Base-by-base conservation (phyloP, 1,284 basidiomycete species). In the Anthracocystis setariae region DNA sequence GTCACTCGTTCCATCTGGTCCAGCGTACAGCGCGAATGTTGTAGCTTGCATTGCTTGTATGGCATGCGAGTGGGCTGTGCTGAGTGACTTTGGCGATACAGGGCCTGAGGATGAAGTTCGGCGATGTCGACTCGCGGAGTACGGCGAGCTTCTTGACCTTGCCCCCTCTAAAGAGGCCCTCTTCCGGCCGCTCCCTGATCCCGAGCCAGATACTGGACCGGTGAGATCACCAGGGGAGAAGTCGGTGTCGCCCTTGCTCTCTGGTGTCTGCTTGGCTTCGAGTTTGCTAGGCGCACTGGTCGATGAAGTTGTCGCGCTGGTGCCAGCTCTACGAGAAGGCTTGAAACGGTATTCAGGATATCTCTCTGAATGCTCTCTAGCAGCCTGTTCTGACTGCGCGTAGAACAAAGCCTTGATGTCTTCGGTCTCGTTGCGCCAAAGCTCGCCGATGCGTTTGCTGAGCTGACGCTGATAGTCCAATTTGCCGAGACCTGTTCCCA, bases 291-390 rank as follows among this genome's bases (percentile, higher is more conserved):
- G 12, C n/a, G 35, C 5, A 17, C 10, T 27, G 20, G 29, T 29
- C 12, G 43, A 27, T 8, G 23, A 5, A 21, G 43, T 38, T 5
- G 9, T 17, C 17, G 32, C 46, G n/a, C 21, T 13, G 7, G 29
- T 35, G 3, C 18, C 43, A 18, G 37, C 43, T 37, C 54, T 68
- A 3, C 13, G 17, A 17, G 53, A 17, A 29, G 67, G 61, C 49
- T 55, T 51, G 61, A 47, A 64, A 1, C 61, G 51, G 29, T 71
- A 65, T n/a, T 71, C 62, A 0, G 68, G 68, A 24, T 65, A 71
- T 24, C 57, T 27, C 5, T 50, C 33, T 5, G 29, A 20, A 38
- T 71, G 68, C 24, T 71, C 68, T 15, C 12, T 20, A 8, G 68
- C 68, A 0, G 62, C 61, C 18, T 65, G 68, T 23, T 57, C 12